These are phyloP conservation scores for Fusarium globosum DNA, from an alignment of 2,329 filamentous ascomycete species.

Conservation along the genomic window DNA sequence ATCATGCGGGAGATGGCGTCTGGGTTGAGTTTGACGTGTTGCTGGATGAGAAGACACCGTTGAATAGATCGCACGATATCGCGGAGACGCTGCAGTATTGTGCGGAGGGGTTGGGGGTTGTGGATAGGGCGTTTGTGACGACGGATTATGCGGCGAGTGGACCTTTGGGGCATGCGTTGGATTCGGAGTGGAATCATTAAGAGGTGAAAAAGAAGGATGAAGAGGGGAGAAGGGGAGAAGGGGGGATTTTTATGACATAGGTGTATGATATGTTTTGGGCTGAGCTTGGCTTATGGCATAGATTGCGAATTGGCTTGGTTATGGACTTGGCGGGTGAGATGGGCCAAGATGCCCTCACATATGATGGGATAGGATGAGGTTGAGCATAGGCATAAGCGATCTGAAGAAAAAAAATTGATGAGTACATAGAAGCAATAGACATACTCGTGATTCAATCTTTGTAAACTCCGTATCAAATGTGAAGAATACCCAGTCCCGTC, in stretches of 20 bases:
- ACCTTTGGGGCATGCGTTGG: conserved; percentile 47
- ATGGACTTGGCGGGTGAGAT: neutral
- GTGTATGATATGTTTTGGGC: neutral
- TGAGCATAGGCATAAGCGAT: neutral
- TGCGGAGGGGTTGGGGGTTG: conserved; percentile 46
- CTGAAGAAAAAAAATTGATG: neutral
- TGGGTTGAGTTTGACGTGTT: conserved; percentile 51
- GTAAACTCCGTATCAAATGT: too few species aligned
- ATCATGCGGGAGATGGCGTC: conserved; percentile 50
- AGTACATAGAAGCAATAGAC: neutral
- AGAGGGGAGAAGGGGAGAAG: neutral
- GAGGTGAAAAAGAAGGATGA: neutral
- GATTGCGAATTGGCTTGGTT: neutral
- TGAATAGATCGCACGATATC: conserved; percentile 48
- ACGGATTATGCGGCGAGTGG: conserved; percentile 50
- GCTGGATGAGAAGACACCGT: conserved; percentile 47
- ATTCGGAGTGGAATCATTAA: conserved; percentile 44
- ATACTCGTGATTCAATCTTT: too few species aligned
- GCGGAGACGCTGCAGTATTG: conserved; percentile 51
- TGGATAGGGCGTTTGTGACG: conserved; percentile 50
- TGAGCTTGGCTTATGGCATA: conserved; percentile 11
- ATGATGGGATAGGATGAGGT: too few species aligned
- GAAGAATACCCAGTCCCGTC: too few species aligned
- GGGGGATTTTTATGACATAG: neutral
- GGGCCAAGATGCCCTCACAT: neutral